Evolutionary conservation across 345 rosid species (phyloP), one percentile per base, ranked within the genome.

Genomic region (Aquilaria malaccensis): DNA sequence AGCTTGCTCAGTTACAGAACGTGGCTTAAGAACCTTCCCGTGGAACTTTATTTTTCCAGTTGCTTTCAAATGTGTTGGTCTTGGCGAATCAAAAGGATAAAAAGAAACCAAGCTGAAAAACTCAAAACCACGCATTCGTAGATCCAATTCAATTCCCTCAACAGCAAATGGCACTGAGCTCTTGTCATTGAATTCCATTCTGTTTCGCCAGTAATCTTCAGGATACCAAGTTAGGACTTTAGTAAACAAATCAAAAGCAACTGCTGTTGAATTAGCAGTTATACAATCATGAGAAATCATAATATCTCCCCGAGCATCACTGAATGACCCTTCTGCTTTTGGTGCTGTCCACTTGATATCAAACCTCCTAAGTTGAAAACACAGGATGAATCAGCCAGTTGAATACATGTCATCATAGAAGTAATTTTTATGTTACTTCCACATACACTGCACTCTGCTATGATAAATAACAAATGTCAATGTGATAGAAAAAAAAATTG

Each of bases 281-380:
- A 93, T 85, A 61, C 73, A 81, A 73, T 93, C 96, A 81, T 86
- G 94, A 59, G 91, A 84, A 79, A 93, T 87, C 77, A 93, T 72
- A 55, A 93, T 84, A 78, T 87, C 96, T 68, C 98, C 98, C 71
- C 98, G 89, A 77, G 97, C 97, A 81, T 93, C 98, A 68, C 76
- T 75, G 64, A 93, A 85, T 64, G 97, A 93, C 62, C 97, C 97
- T 84, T 89, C 96, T 52, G 97, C 98, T 79, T 93, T 89, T 70
- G 98, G 94, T 65, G 98, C 98, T 55, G 75, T 81, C 98, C 96
- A 93, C 74, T 85, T 93, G 73, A 89, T 81, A 69, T 89, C 97
- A 77, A 93, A 93, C 81, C 97, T 89, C 92, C 98, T 93, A 69
- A 52, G 60, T 46, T 60, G 70, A 77, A 70, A 73, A 67, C 60